Evolutionary conservation across 2,329 filamentous ascomycete genomes (phyloP).

Genomic region (Colletotrichum sp.): DNA sequence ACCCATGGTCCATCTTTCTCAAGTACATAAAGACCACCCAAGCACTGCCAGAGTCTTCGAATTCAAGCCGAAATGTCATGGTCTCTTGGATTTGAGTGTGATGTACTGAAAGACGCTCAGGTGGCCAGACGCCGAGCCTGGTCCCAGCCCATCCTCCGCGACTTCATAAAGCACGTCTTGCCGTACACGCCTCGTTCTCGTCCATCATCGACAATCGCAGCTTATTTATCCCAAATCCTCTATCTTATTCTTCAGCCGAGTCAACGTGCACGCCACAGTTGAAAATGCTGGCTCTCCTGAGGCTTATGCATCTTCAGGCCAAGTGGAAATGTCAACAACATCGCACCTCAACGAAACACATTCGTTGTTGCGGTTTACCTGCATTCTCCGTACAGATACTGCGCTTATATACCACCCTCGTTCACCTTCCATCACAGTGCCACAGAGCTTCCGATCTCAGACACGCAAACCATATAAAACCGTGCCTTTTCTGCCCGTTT

Average conservation of each 20-base stretch:
- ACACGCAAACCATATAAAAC: not conserved
- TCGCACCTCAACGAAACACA: not conserved
- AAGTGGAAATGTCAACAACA: too few relatives aligned
- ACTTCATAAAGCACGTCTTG: rapidly evolving
- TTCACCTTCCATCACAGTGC: rapidly evolving
- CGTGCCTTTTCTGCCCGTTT: rapidly evolving
- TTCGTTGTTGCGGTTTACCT: not conserved
- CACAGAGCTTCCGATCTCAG: rapidly evolving
- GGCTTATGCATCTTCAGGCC: too few relatives aligned
- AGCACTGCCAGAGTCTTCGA: not conserved
- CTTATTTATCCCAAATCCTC: not conserved
- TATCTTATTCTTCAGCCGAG: too few relatives aligned
- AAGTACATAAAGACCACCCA: not conserved
- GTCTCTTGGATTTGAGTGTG: not conserved
- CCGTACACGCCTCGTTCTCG: rapidly evolving
- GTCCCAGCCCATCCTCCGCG: not conserved
- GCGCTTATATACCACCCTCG: not conserved
- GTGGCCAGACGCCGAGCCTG: not conserved
- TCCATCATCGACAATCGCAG: not conserved
- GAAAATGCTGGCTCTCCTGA: not conserved
- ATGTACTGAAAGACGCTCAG: not conserved
- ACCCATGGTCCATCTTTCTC: too few relatives aligned
- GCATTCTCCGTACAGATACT: rapidly evolving
- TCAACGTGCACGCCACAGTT: not conserved
- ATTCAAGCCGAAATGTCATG: not conserved